Conservation (phyloP, 2,329 filamentous ascomycete genomes). For the Plenodomus tracheiphilus region DNA sequence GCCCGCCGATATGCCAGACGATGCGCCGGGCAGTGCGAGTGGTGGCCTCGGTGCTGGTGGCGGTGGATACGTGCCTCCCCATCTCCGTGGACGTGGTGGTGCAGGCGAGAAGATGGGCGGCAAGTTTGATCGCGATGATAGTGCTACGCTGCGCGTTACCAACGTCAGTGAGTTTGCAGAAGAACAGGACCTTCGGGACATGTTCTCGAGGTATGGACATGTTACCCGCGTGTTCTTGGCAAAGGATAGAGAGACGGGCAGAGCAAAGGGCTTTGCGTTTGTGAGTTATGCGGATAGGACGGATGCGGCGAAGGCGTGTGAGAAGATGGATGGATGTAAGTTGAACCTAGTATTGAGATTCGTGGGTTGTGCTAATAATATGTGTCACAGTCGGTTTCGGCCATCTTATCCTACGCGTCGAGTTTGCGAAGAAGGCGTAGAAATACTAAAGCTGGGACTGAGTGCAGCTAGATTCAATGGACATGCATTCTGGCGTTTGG, state of each 20-base stretch:
- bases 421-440: constrained; percentile 73
- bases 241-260: constrained; percentile 93
- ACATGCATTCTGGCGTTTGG: neutral
- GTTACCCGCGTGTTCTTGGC: constrained; percentile 97
- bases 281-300: constrained; percentile 91
- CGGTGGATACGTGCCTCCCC: constrained; percentile 91
- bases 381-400: constrained; percentile 65
- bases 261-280: constrained; percentile 98
- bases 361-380: constrained; percentile 19
- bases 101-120: constrained; percentile 83
- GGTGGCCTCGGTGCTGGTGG: constrained; percentile 67
- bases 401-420: constrained; percentile 82
- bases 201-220: constrained; percentile 96
- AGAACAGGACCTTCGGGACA: constrained; percentile 90
- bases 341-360: constrained; percentile 15
- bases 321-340: constrained; percentile 94
- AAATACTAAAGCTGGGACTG: neutral
- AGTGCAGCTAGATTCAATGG: no score
- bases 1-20: constrained; percentile 53
- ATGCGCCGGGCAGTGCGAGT: constrained; percentile 46
- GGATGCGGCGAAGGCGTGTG: constrained; percentile 89
- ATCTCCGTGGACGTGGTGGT: constrained; percentile 78
- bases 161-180: constrained; percentile 99
- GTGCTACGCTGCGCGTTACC: constrained; percentile 94
- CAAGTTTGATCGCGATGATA: constrained; percentile 95